Evolutionary conservation across 73 alveolate genomes (phyloP), one percentile per base, ranked within the genome.

Genomic region (Paramecium sonneborni): DNA sequence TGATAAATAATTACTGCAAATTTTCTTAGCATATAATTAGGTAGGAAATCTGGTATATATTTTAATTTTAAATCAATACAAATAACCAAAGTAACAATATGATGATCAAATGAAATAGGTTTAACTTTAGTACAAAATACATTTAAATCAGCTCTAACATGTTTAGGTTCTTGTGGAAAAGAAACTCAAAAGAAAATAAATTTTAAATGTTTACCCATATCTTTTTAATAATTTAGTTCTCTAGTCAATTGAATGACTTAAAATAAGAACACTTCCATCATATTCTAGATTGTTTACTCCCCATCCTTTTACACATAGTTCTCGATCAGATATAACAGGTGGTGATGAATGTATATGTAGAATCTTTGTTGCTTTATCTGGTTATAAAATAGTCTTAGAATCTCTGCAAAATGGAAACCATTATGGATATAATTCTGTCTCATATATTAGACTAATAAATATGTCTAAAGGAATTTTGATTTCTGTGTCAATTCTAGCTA

Each of bases 381-480:
- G 90, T 21, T 43, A 28, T 28, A 41, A 7, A 10, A 79, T 14
- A 44, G 90, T 79, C 20, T 21, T 79, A 7, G 90, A 79, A 7
- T 32, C 44, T 24, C 44, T 38, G 23, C 93, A 79, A 86, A 90
- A 90, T 1, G 94, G 94, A 28, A 90, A 62, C 94, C 94, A 90
- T 20, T 79, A 38, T 1, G 92, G 92, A 43, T 79, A 90, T 37
- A 90, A 38, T 32, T 90, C 94, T 26, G 85, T 41, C 72, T 90
- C 94, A 90, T 76, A 90, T 1, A 90, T 43, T 69, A 90, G 41
- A 24, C 92, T 90, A 9, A 79, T 38, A 26, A 58, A 69, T 10
- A 76, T 55, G 21, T 69, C 76, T 46, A 90, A 12, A n/a, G 92
- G 92, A 20, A 90, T 88, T 30, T 84, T 74, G 5, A 90, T 34